Evolutionary conservation across 768 basidiomycete genomes (phyloP), one percentile per base, ranked within the genome.

Genomic region (Tubosaeta sp.): DNA sequence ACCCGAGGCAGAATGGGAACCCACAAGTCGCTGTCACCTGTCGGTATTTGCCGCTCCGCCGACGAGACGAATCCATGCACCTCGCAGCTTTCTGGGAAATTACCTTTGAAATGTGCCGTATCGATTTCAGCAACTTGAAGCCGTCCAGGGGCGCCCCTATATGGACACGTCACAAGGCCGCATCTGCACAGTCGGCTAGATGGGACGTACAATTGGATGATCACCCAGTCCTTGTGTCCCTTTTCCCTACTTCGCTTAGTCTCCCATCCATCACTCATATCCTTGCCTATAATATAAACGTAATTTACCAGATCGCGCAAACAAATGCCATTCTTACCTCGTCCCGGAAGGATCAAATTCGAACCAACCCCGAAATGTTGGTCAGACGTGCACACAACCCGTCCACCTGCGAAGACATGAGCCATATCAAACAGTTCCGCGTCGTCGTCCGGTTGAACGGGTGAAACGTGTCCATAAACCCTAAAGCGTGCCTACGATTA

Each of bases 211-310:
- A 99, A 73, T 71, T 86, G 88, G 49, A 95, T 83, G 52, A 97
- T 79, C 5, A 81, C 90, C 90, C 92, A 97, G 60, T 98, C 94
- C 42, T 83, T 89, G 69, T 94, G 93, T 34, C 79, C 91, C 48
- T 78, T 78, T 38, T 72, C 75, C 47, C 90, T 77, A 61, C 88
- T 94, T 54, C 96, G 78, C 66, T 88, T 92, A 3, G 95, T 98
- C 71, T 99, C 96, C 96, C 96, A 99, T 4, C 96, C 96, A 63
- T 96, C 94, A 5, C 94, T 84, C 93, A 99, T 99, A 61, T 95
- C 87, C 64, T 84, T 85, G 24, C 90, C 79, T 80, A 45, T 25
- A 24, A 32, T 18, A 22, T 36, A 43, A 53, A 30, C 11, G n/a
- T 49, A 4, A 46, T 18, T 41, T 6, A 29, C 47, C 46, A 39